A percentile compares a stretch with the other conserved stretches of the same genome.
These are phyloP conservation scores for Athelia psychrophila DNA, from an alignment of 1,284 basidiomycete species.

Conservation along the genomic window DNA sequence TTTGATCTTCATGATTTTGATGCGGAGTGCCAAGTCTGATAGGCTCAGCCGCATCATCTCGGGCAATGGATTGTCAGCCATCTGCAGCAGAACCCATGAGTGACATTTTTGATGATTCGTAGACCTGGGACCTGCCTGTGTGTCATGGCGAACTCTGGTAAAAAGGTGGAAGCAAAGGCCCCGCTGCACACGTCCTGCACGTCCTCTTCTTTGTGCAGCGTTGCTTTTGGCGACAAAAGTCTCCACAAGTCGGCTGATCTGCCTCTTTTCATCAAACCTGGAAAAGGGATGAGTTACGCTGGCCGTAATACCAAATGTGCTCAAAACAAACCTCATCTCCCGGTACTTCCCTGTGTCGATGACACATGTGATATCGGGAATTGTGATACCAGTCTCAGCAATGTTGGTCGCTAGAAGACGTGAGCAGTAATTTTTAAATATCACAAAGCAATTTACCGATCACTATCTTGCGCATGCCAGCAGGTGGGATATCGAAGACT, in stretches of 20 bases:
- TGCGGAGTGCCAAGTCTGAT: constrained; percentile 91
- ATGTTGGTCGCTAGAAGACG: constrained; percentile 64
- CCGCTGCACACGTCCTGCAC: constrained; percentile 88
- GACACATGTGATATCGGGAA: constrained; percentile 97
- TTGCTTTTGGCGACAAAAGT: constrained; percentile 94
- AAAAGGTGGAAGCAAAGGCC: constrained; percentile 97
- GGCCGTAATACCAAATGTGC: too few species aligned
- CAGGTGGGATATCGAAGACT: constrained; percentile 87
- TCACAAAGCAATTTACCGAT: constrained; percentile 53
- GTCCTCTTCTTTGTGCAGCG: constrained; percentile 88
- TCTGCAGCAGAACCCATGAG: constrained; percentile 39
- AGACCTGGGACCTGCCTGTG: constrained; percentile 40
- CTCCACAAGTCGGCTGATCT: constrained; percentile 91
- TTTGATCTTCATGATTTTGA: constrained; percentile 95
- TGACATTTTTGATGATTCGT: constrained; percentile 28
- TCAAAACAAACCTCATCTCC: constrained; percentile 70
- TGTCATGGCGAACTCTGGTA: constrained; percentile 86
- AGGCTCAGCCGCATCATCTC: constrained; percentile 96
- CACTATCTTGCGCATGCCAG: constrained; percentile 87
- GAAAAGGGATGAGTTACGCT: constrained; percentile 3
- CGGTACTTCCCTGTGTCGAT: constrained; percentile 95
- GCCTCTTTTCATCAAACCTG: constrained; percentile 97
- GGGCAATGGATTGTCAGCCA: constrained; percentile 90
- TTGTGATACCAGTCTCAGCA: constrained; percentile 94
- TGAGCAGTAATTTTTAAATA: constrained; percentile 6